Base-by-base conservation (phyloP, 768 basidiomycete species). In the Gloeopeniophorella convolvens region DNA sequence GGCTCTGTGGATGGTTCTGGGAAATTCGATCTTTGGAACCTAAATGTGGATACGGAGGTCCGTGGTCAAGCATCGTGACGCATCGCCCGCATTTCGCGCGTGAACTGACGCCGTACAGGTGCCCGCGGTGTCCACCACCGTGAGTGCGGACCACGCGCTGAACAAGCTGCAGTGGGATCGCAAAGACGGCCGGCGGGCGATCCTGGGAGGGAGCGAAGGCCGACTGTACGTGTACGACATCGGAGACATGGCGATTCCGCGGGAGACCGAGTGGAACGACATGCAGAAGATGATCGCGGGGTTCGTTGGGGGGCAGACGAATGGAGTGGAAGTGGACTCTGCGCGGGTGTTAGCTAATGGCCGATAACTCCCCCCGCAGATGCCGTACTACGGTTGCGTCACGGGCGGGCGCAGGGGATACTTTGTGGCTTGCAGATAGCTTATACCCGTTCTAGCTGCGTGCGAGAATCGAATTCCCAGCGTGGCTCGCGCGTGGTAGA, bases 131-230 rank as follows among this genome's bases (percentile, higher is more conserved):
- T 89, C 92, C 9, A 91, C 90, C 4, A 76, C 72, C 15, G 83
- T 93, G 34, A 86, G 84, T 5, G 74, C 82, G 1, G 82, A 82
- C 0, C 80, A 84, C 2, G 94, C 93, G 3, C 79, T 99, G 58
- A 99, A 99, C 74, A 98, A 97, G 68, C 65, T 98, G 23, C 79
- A 88, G 60, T 99, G 94, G 93, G 96, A 99, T 62, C 74, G 79
- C 45, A 89, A 94, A 61, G 91, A 97, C 47, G 94, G 93, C 0
- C 80, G 90, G 30, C 82, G 93, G 21, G 92, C 80, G 2, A 95
- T 88, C 1, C 66, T 98, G 24, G 96, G 95, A 26, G 88, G 89
- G 3, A 89, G 89, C 57, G 95, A 98, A 56, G 96, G 96, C 12
- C 82, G 78, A 56, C 68, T 99, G 51, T 95, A 96, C 67, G 77